Base-by-base conservation (phyloP, 257 asterid genomes). In the Solanum pimpinellifolium region DNA sequence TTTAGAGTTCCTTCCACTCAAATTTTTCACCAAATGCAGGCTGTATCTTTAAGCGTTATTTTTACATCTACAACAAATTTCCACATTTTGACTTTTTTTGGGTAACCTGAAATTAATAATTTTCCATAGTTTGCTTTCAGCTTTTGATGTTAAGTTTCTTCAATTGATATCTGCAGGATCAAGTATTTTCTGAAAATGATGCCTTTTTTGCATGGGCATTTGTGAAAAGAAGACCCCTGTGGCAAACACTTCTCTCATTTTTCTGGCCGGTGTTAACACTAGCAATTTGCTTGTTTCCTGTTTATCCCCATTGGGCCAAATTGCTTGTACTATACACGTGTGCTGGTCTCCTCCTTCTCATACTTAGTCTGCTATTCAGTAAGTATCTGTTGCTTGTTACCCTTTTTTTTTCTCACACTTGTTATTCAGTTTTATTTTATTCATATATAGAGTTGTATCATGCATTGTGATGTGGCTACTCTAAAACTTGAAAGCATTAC, bases 181-280 rank as follows among this genome's bases (percentile, higher is more conserved):
- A 97, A 91, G 90, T 91, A 75, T 97, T 97, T 89, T 95, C 99
- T 72, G 98, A 96, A 77, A 96, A 94, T 89, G 99, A 97, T 91
- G 98, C 99, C 41, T 97, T 96, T 83, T 97, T 95, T 85, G 99
- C 98, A 12, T 97, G 99, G 99, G 92, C 98, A 56, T 97, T 97
- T 86, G 99, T 89, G 75, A 97, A 93, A 90, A 92, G 98, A 89
- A 91, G 95, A 88, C 99, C 99, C 41, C 87, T 97, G 81, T 97
- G 99, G 99, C 99, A 97, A 88, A 94, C 98, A 9, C 98, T 97
- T 73, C 99, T 97, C 89, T 97, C 99, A 70, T 97, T 97, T 91
- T 93, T 93, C 91, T 97, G 99, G 99, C 99, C 99, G 47, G 93
- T 97, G 83, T 89, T 97, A 93, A 97, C 99, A n/a, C 87, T 97